A percentile compares a stretch with the other conserved stretches of the same genome.
These are phyloP conservation scores for Singerocomus inundabilis DNA, from an alignment of 1,284 basidiomycete genomes.

Conservation along the genomic window DNA sequence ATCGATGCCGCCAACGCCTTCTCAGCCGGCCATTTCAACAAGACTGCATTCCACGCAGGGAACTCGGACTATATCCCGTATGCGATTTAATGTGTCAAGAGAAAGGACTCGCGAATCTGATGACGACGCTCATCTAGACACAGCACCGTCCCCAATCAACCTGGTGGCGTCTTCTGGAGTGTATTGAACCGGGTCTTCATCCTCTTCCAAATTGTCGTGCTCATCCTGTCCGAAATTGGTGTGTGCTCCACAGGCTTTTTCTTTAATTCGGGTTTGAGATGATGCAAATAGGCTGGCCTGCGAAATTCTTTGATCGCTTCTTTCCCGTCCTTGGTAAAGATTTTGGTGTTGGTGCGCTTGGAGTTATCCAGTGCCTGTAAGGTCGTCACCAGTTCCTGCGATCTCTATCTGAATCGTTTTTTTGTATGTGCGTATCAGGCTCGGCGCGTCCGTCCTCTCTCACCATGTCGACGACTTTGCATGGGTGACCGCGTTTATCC, in stretches of 20 bases:
- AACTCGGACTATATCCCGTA: constrained; percentile 77
- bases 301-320: constrained; percentile 69
- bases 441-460: constrained; percentile 78
- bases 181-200: constrained; percentile 81
- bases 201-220: constrained; percentile 71
- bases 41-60: constrained; percentile 29
- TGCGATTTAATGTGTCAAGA: constrained; percentile 25
- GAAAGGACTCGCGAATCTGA: background rate
- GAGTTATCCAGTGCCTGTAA: constrained; percentile 79
- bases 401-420: background rate
- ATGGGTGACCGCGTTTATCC: constrained; percentile 80
- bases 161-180: constrained; percentile 85
- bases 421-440: constrained; percentile 34
- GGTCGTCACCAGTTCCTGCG: constrained; percentile 17
- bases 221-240: constrained; percentile 60
- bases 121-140: constrained; percentile 39
- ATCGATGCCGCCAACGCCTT: constrained; percentile 74
- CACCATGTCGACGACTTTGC: constrained; percentile 79
- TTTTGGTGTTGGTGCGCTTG: constrained; percentile 81
- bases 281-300: constrained; percentile 62
- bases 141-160: constrained; percentile 82
- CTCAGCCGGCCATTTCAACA: constrained; percentile 37
- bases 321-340: constrained; percentile 84
- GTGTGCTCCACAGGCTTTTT: background rate
- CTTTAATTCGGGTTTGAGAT: background rate